A percentile compares a stretch with the other conserved stretches of the same genome.
Evolutionary conservation across 345 rosid species (phyloP).

Genomic region (Eucalyptus tenuipes): DNA sequence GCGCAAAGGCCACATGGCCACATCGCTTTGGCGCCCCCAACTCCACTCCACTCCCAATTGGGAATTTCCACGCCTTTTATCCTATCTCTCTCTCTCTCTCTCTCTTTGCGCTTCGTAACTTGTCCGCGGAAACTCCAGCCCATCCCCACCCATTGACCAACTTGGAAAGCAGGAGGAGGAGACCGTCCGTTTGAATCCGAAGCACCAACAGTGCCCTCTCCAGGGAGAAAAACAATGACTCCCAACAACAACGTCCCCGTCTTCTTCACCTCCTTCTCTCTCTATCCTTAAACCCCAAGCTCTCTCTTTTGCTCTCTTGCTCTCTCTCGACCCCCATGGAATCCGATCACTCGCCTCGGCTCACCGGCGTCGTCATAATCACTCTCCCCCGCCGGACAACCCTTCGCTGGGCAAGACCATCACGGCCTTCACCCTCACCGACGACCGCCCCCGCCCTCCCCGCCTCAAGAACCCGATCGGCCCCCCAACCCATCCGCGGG

Average conservation of each 20-base stretch:
- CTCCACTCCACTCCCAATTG: background rate
- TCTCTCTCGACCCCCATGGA: slow-evolving; percentile 22
- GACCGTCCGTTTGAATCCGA: background rate
- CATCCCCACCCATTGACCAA: background rate
- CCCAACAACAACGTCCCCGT: background rate
- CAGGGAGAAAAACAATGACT: background rate
- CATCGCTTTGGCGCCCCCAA: background rate
- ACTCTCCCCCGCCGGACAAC: slow-evolving; percentile 76
- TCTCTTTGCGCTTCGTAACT: background rate
- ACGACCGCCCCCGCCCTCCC: slow-evolving; percentile 5
- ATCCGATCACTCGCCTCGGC: slow-evolving; percentile 5
- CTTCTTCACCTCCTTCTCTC: background rate
- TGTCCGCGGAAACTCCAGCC: background rate
- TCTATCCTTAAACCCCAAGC: background rate
- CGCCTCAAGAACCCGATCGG: slow-evolving; percentile 9
- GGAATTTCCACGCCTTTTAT: background rate
- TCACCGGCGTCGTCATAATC: slow-evolving; percentile 59
- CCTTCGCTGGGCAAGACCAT: slow-evolving; percentile 85
- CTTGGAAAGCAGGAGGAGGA: background rate
- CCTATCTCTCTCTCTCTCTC: background rate
- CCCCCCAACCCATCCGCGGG: background rate
- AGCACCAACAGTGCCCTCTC: background rate
- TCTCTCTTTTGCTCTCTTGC: background rate
- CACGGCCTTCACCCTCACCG: slow-evolving; percentile 64
- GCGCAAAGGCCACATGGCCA: background rate